Evolutionary conservation across 177 flowering plant genomes (phyloP), one percentile per base, ranked within the genome.

Genomic region (Vitis hybrid): DNA sequence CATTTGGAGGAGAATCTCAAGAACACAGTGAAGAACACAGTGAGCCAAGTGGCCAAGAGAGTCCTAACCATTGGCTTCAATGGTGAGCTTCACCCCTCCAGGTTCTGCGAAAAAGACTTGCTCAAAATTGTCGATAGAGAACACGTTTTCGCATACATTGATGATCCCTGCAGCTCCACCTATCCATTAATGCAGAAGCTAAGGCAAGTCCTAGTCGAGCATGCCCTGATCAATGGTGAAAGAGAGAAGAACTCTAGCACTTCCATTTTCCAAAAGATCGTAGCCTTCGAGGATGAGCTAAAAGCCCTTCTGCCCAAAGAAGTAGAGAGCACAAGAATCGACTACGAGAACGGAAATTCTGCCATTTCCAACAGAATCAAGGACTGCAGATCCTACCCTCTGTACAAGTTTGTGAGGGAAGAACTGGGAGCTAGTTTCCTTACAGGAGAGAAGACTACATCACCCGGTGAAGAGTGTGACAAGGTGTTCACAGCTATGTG

Each of bases 161-260:
- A 85, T 12, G 85, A 85, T 29, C 85, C 89, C 2, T 76, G 82
- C 77, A 80, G 80, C 20, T 75, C 79, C 0, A 63, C 74, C 5
- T 81, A 85, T 64, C 86, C 88, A 6, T 48, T 85, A n/a, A 81
- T 85, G 85, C 88, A 83, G 66, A 81, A 81, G 52, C 85, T 85
- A 1, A 72, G 88, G 62, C 85, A 83, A 59, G 85, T 83, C 5
- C 71, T 85, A 0, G 85, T 85, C 16, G 88, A 83, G 15, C 76
- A 77, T 15, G 85, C 86, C 0, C 20, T 85, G 68, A 15, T 18
- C 9, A 76, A 79, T 15, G 78, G 66, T 2, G 81, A 81, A 9
- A 64, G 22, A 2, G 80, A 75, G 64, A 64, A 67, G 53, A 75
- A 72, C 20, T 1, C 70, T 14, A 67, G 16, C 71, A 68, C 76